Percentiles rank a stretch among this genome's conserved stretches.
Evolutionary conservation across 257 asterid species (phyloP).

Genomic region (Penstemon newberryi): DNA sequence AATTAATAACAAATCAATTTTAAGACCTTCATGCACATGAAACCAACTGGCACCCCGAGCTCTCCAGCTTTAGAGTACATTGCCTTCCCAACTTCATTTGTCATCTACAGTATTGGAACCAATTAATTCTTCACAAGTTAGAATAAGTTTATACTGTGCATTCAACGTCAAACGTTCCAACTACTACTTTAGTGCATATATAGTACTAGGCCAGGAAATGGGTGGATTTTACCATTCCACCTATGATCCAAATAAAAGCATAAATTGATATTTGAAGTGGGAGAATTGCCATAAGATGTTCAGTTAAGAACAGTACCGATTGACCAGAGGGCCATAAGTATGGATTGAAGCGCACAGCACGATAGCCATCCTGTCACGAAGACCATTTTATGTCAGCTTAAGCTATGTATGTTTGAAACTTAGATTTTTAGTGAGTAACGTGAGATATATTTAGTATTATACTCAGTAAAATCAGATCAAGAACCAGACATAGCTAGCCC

Average conservation of each 20-base stretch:
- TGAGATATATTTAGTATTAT: too few relatives aligned
- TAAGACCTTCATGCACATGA: slow-evolving; percentile 87
- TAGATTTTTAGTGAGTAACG: too few relatives aligned
- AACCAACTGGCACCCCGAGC: slow-evolving; percentile 81
- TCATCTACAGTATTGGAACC: slow-evolving; percentile 53
- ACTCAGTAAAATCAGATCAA: too few relatives aligned
- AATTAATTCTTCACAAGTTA: slow-evolving; percentile 4
- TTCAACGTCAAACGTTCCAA: neutral
- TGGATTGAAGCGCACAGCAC: slow-evolving; percentile 93
- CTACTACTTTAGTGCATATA: too few relatives aligned
- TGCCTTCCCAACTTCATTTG: slow-evolving; percentile 76
- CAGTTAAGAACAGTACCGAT: slow-evolving; percentile 41
- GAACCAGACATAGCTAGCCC: too few relatives aligned
- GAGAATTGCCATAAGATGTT: neutral
- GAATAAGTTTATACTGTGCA: neutral
- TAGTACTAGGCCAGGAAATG: too few relatives aligned
- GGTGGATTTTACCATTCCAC: too few relatives aligned
- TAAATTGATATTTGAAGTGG: neutral
- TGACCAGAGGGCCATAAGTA: slow-evolving; percentile 92
- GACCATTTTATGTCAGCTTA: slow-evolving; percentile 16
- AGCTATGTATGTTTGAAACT: too few relatives aligned
- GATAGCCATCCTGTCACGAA: slow-evolving; percentile 69
- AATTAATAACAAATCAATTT: neutral
- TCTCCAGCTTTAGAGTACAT: slow-evolving; percentile 86
- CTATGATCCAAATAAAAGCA: slow-evolving; percentile 2